Evolutionary conservation across 1,139 yeast genomes (phyloP), one percentile per base, ranked within the genome.

Genomic region (Diutina scorzettiae): DNA sequence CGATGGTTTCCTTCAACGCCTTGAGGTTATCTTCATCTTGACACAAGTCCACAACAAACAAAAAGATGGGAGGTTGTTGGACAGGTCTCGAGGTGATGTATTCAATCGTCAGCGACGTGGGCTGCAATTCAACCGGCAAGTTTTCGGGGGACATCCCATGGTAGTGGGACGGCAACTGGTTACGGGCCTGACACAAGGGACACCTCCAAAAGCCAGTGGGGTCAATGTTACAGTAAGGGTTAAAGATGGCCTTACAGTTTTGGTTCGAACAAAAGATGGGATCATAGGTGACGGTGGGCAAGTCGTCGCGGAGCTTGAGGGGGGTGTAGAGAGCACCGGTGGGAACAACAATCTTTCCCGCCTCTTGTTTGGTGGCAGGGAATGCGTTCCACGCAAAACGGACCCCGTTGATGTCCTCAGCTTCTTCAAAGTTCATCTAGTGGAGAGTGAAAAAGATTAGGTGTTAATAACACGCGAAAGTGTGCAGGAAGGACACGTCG

Each of bases 241-340:
- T 93, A 60, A 93, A 66, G 36, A 86, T 78, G 17, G 93, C 81
- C 52, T 85, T 78, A 71, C 99, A 91, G 46, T 78, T 77, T 41
- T 81, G 76, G 48, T 71, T 71, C 48, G 87, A 73, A 67, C 99
- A 91, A 42, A 78, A 69, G 43, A 82, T 80, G 7, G 99, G 98
- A 63, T 91, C 96, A 60, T 91, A 87, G 52, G 78, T 78, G 44
- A 94, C 91, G 43, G 83, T 64, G 17, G 91, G 81, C 50, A 89
- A 68, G 50, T 82, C 91, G 47, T 82, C 82, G 53, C 87, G 75
- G 46, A 74, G 76, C 58, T 84, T 78, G 53, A 93, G 73, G 12
- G 99, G 99, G 14, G 97, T 87, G 67, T 89, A 91, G 49, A 91
- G 66, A 46, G 96, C 84, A 33, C 97, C 95, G 28, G 93, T 81